Percentiles rank a stretch among this genome's conserved stretches.
phyloP scores from a whole-genome alignment of 73 alveolate species.

The Paramecium caudatum region DNA sequence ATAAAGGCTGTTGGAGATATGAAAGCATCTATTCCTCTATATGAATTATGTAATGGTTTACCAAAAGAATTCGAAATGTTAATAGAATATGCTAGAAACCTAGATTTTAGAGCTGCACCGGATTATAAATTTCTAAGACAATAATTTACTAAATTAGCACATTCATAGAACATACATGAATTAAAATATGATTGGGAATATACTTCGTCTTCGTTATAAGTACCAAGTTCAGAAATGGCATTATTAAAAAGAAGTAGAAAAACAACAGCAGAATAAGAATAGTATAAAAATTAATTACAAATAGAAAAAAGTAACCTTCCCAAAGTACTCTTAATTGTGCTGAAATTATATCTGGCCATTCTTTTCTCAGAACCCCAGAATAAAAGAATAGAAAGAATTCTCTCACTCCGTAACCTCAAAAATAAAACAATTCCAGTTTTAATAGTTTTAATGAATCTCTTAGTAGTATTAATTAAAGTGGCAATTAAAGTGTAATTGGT shows the following conservation, averaged over 20 bases:
- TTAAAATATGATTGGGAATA: conserved; percentile 61
- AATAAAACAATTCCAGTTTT: conserved; percentile 26
- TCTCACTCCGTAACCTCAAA: not conserved
- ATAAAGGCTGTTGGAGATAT: conserved; percentile 50
- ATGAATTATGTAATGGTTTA: conserved; percentile 50
- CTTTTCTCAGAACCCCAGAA: not conserved
- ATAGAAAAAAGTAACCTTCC: not conserved
- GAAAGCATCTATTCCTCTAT: not conserved
- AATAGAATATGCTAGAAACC: conserved; percentile 24
- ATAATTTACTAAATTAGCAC: not conserved
- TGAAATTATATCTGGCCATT: not conserved
- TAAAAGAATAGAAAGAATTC: not conserved
- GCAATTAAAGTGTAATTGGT: conserved; percentile 32
- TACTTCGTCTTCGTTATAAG: not conserved
- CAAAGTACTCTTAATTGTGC: not conserved
- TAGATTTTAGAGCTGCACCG: conserved; percentile 48
- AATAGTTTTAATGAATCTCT: conserved; percentile 52
- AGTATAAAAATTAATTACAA: not conserved
- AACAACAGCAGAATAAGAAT: not conserved
- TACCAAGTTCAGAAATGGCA: not conserved
- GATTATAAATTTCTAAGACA: conserved; percentile 52
- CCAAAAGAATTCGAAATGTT: conserved; percentile 56
- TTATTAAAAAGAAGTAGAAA: not conserved
- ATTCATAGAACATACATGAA: not conserved
- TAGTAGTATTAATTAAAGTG: conserved; percentile 56